phyloP scores from a whole-genome alignment of 257 asterid genomes.

The Jacaranda copaia region DNA sequence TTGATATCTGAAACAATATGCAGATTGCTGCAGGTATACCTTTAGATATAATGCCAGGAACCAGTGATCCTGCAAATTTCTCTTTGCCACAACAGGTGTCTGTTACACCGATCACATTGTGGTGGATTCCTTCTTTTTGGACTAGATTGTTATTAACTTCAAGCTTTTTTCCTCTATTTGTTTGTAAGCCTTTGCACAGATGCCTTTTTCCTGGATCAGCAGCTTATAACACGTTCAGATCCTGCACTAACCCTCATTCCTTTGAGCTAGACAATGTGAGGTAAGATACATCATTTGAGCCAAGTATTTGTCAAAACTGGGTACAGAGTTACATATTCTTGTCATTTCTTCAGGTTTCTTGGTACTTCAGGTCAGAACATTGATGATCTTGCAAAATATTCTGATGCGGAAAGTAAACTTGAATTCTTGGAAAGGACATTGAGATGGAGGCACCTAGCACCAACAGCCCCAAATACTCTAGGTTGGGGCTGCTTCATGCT shows the following conservation, averaged over 20 bases:
- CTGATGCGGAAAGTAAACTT: constrained; percentile 69
- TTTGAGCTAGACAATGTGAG: constrained; percentile 89
- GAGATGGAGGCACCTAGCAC: constrained; percentile 98
- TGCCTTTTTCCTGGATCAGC: constrained; percentile 96
- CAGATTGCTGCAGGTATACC: constrained; percentile 89
- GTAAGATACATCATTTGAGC: constrained; percentile 47
- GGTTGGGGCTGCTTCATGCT: constrained; percentile 53
- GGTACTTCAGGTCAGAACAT: constrained; percentile 98
- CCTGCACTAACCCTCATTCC: constrained; percentile 93
- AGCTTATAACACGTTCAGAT: constrained; percentile 88
- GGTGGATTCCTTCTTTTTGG: constrained; percentile 17
- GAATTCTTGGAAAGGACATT: constrained; percentile 91
- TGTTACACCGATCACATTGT: constrained; percentile 29
- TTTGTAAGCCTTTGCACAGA: constrained; percentile 75
- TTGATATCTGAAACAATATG: constrained; percentile 34
- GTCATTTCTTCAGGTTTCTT: constrained; percentile 67
- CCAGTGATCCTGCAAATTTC: constrained; percentile 86
- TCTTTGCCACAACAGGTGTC: constrained; percentile 91
- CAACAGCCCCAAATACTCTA: constrained; percentile 96
- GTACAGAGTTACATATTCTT: constrained; percentile 14
- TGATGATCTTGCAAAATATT: constrained; percentile 85
- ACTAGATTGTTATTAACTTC: constrained; percentile 25
- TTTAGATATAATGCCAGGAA: constrained; percentile 93
- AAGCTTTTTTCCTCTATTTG: constrained; percentile 10
- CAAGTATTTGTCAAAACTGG: constrained; percentile 6